Evolutionary conservation across 345 rosid species (phyloP), one percentile per base, ranked within the genome.

Genomic region (Ceriops decandra): DNA sequence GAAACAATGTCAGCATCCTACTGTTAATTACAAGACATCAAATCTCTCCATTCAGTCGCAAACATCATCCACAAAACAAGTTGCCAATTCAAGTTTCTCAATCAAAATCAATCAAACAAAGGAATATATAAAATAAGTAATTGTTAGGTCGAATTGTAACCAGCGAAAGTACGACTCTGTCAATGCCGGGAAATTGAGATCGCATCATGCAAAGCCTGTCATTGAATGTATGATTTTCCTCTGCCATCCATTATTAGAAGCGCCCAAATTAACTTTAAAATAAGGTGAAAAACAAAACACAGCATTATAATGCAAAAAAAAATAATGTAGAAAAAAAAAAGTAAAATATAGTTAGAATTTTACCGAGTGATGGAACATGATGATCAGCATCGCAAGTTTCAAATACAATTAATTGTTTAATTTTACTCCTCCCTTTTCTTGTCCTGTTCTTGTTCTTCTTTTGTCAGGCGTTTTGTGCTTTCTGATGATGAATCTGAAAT

Each of bases 201-300:
- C 95, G 90, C 90, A 91, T 93, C 62, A 91, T 90, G 47, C 85
- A 86, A 57, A 93, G 87, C 30, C 98, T 90, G 27, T 95, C 99
- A 62, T 82, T 89, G 59, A 95, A 88, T 56, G 83, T 81, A 53
- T 88, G 93, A 42, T 83, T 84, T 72, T 90, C 83, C 84, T 79
- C 99, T 91, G 86, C 74, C 30, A n/a, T n/a, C 7, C 13, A 1
- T 36, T 36, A 36, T 36, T 9, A 2, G 10, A 36, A 36, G 9
- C 46, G 46, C 1, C 13, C 15, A 36, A 9, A 53, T n/a, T 24
- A 21, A 24, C 26, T 6, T 11, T 24, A 24, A 24, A 7, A 7
- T 1, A 53, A 53, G 21, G 4, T 7, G 4, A n/a, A 53, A 53
- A 53, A 24, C 1, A 21, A 53, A 58, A 27, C 42, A 17, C 35